A percentile compares a stretch with the other conserved stretches of the same genome.
Conservation (phyloP, 495 filamentous ascomycete species). For the Penicillium tannophilum region DNA sequence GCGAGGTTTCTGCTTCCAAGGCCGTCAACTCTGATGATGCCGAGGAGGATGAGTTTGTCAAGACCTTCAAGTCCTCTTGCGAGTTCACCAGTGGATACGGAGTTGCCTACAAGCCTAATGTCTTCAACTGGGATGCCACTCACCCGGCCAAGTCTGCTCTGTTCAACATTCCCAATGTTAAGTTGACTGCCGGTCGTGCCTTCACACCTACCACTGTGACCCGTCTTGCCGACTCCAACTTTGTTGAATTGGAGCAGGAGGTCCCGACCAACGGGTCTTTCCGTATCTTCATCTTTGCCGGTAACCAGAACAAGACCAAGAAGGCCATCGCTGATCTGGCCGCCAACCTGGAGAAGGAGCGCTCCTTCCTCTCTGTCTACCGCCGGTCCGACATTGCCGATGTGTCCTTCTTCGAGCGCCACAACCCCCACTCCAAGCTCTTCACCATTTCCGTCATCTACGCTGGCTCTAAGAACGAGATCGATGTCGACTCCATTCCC, state of each 20-base stretch:
- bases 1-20: constrained; percentile 54
- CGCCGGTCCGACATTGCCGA: constrained; percentile 57
- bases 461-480: constrained; percentile 58
- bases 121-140: constrained; percentile 69
- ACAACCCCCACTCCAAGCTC: constrained; percentile 82
- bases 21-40: constrained; percentile 29
- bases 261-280: constrained; percentile 85
- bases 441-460: constrained; percentile 78
- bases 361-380: constrained; percentile 70
- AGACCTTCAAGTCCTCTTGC: constrained; percentile 65
- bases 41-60: constrained; percentile 62
- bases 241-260: constrained; percentile 85
- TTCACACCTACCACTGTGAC: constrained; percentile 78
- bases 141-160: constrained; percentile 72
- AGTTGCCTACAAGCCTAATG: constrained; percentile 61
- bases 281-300: constrained; percentile 82
- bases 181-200: constrained; percentile 67
- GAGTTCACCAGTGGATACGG: constrained; percentile 70
- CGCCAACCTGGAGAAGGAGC: constrained; percentile 59
- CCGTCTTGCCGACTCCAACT: constrained; percentile 80
- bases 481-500: constrained; percentile 70
- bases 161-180: constrained; percentile 63
- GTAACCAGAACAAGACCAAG: constrained; percentile 59
- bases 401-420: constrained; percentile 76
- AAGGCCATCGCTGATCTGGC: constrained; percentile 70